Conservation (phyloP, 2,329 filamentous ascomycete species). For the Sclerotinia trifoliorum region DNA sequence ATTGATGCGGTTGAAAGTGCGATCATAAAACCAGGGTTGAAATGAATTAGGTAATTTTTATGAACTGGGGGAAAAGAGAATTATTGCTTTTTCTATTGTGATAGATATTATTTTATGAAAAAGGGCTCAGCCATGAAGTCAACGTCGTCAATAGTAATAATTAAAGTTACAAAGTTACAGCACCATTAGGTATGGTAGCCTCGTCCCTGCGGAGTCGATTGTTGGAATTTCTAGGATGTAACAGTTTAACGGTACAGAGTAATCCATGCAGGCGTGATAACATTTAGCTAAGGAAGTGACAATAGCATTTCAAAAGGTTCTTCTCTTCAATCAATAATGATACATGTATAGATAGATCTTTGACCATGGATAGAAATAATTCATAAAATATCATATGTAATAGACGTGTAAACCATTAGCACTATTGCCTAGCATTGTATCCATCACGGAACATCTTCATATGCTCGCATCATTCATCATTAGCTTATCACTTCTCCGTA, state of each 20-base stretch:
- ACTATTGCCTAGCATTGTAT: too few species aligned
- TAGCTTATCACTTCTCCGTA: too few species aligned
- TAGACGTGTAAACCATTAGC: too few species aligned
- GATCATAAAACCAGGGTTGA: neutral
- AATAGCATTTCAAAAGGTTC: neutral
- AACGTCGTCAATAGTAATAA: neutral
- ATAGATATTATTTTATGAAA: neutral
- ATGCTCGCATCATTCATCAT: too few species aligned
- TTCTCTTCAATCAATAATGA: too few species aligned
- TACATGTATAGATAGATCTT: too few species aligned
- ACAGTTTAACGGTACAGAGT: neutral
- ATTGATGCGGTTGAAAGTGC: conserved; percentile 37
- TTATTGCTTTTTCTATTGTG: conserved; percentile 5
- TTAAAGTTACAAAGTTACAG: neutral
- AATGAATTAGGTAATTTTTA: neutral
- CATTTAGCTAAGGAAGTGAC: neutral
- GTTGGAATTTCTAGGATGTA: neutral
- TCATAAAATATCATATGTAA: too few species aligned
- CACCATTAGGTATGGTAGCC: neutral
- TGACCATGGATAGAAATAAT: too few species aligned
- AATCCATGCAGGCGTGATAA: too few species aligned
- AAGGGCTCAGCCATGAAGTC: conserved; percentile 3
- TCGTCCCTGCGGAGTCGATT: neutral
- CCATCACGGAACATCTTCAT: too few species aligned
- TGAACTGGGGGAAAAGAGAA: neutral